Evolutionary conservation across 495 filamentous ascomycete genomes (phyloP).

Genomic region (Xylaria cubensis): DNA sequence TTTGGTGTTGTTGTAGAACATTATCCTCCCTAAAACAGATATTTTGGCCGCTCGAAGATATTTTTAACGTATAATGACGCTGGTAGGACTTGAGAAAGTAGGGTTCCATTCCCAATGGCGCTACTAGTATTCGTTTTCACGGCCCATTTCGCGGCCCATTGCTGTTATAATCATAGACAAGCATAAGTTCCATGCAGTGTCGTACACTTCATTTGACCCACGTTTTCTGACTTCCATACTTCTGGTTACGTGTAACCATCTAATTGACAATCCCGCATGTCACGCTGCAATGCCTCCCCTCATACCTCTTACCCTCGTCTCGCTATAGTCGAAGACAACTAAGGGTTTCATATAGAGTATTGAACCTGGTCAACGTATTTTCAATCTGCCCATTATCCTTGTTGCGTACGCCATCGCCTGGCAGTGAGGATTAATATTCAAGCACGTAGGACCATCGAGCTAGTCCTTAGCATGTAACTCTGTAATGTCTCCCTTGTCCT

Average conservation of each 20-base stretch:
- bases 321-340: background rate
- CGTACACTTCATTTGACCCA: background rate
- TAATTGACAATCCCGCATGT: background rate
- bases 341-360: background rate
- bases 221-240: background rate
- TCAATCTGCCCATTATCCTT: background rate
- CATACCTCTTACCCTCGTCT: background rate
- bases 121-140: background rate
- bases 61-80: too few relatives aligned
- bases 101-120: background rate
- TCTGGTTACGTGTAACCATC: background rate
- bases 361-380: background rate
- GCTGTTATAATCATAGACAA: background rate
- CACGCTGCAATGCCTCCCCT: slow-evolving; percentile 9
- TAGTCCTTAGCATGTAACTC: background rate
- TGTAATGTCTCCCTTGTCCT: background rate
- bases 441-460: background rate
- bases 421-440: background rate
- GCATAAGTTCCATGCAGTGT: slow-evolving; percentile 11
- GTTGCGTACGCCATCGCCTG: background rate
- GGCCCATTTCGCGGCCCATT: background rate
- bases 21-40: background rate
- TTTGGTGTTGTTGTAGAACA: too few relatives aligned
- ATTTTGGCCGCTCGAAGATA: background rate
- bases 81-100: background rate